A percentile compares a stretch with the other conserved stretches of the same genome.
phyloP scores from a whole-genome alignment of 208 protist species.

The Acanthamoeba healyi region DNA sequence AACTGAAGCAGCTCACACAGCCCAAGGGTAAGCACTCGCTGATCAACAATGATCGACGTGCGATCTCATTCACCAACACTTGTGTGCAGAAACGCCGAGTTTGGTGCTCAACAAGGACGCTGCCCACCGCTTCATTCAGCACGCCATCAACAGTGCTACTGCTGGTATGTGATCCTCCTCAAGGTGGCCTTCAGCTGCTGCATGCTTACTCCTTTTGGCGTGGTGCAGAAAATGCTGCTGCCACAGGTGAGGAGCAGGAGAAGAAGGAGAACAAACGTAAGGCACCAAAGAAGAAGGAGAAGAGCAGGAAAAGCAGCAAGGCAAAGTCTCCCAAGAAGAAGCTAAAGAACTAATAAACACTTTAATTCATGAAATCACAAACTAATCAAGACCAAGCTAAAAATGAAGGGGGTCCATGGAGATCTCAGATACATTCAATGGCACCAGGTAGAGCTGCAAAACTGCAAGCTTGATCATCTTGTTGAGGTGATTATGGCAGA shows the following conservation, averaged over 20 bases:
- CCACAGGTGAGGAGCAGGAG: neutral
- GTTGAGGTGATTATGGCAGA: no score
- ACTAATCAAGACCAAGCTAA: no score
- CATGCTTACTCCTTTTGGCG: neutral
- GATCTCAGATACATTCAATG: no score
- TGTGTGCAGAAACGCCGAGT: neutral
- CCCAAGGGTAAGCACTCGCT: neutral
- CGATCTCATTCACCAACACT: no score
- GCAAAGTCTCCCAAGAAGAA: slow-evolving; percentile 33
- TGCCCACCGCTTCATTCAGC: slow-evolving; percentile 4
- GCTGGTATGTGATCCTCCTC: neutral
- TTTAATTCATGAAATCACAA: no score
- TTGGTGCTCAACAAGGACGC: slow-evolving; percentile 10
- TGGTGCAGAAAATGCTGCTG: neutral
- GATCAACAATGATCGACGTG: neutral
- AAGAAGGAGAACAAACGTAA: slow-evolving; percentile 49
- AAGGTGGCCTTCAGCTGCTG: neutral
- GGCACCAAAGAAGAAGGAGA: slow-evolving; percentile 36
- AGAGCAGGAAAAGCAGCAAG: neutral
- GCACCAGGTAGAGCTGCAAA: no score
- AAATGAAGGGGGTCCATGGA: no score
- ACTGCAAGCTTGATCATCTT: no score
- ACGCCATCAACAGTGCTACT: neutral
- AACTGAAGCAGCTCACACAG: slow-evolving; percentile 49
- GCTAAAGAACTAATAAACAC: slow-evolving; percentile 15